Base-by-base conservation (phyloP, 805 yeast genomes). In the Candida easanensis region DNA sequence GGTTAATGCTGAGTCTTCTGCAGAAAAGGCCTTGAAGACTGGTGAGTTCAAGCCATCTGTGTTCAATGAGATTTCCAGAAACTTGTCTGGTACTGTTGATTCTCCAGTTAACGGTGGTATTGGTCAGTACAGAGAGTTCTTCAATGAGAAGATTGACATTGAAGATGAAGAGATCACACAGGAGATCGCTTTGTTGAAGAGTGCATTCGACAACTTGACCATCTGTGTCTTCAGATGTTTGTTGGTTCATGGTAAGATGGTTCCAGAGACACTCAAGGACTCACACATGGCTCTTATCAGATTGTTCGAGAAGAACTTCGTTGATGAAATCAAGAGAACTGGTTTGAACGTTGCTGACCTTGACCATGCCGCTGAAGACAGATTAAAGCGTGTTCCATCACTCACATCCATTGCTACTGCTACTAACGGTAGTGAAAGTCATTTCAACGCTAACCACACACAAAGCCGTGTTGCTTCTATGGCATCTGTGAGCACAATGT, bases 101-200 rank as follows among this genome's bases (percentile, higher is more conserved):
- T 80, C 96, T 0, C 96, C 96, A 3, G 91, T 88, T 5, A 88
- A 88, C 60, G 97, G 97, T 27, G 97, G 97, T 45, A 86, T 88
- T 50, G 86, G 88, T 2, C 88, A 84, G 58, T 88, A 85, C 64
- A 73, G 90, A 42, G 76, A 76, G 2, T 87, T 88, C 59, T 77
- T 85, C 58, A 63, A 61, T 28, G 73, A 71, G 38, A 63, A 61
- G 7, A 54, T 58, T 20, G 54, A 54, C 21, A 53, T 57, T 10
- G 53, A 55, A 4, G 49, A 53, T 14, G 60, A 56, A 27, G 57
- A 62, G 25, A 51, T 51, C 10, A 41, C 43, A 1, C 52, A 56
- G 33, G 72, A 69, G 16, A 34, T 62, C 11, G 49, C 50, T 4
- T 43, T 61, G 14, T 49, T 71, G 30, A 52, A 47, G 17, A 51